Evolutionary conservation across 2,329 filamentous ascomycete genomes (phyloP), one percentile per base, ranked within the genome.

Genomic region (Cladophialophora immunda): DNA sequence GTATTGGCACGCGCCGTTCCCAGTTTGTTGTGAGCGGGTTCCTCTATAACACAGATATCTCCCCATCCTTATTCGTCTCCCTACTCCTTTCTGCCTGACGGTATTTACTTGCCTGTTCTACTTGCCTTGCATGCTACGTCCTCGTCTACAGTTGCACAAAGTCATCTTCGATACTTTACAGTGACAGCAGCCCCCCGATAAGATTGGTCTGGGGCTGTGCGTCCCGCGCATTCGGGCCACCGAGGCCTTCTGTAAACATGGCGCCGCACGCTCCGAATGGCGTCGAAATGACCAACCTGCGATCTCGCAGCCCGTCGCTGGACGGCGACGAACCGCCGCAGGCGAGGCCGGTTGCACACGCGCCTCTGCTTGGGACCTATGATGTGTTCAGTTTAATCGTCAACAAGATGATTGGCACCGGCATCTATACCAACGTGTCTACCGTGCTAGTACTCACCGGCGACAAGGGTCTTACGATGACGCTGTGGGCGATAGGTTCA

Each of bases 401-500:
- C 13, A 55, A 55, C 27, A 55, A 55, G 6, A 55, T 55, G 53
- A 55, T 55, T 15, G 53, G 53, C 27, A 55, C 53, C 13, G 53
- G 53, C 27, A 55, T 55, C 32, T 55, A 55, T 11, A 55, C 53
- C 53, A 55, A 55, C 32, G 53, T 55, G 29, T 55, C 53, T 13
- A 55, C 53, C 11, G 53, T 55, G 9, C 27, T 55, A 4, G 32
- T 36, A 4, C 53, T 55, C 53, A 55, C 53, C 4, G 53, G 53
- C 53, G 32, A 36, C 53, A 55, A 55, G 53, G 53, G 53, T 2
- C 53, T 55, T n/a, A 55, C 53, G 4, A 55, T 55, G 53, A 55
- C 53, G 27, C 27, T 55, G 53, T 55, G 53, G 53, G 32, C 27
- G 53, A 30, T 55, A 22, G 53, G 53, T 15, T 55, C 32, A 7